Base-by-base conservation (phyloP, 1,284 basidiomycete genomes). In the Puccinia coronata region DNA sequence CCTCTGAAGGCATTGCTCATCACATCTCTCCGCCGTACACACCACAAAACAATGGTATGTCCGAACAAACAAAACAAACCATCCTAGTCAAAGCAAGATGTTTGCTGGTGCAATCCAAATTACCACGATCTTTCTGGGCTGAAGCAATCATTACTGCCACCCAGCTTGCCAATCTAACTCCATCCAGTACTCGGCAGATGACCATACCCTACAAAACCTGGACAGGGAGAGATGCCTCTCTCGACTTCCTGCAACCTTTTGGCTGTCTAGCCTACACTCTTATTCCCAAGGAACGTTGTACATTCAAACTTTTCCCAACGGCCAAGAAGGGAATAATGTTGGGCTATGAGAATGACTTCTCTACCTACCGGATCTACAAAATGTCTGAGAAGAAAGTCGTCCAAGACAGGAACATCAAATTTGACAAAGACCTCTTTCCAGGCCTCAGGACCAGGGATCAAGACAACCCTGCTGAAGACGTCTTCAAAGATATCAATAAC, bases 81-180 rank as follows among this genome's bases (percentile, higher is more conserved):
- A 77, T 65, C 20, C 0, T 76, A 1, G 57, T 41, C 5, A 76
- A 76, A 65, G 55, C 74, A 12, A 31, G 59, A 20, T 49, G 51
- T 65, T 28, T 77, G 0, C 43, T 77, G 2, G 9, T 16, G 2
- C 57, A 63, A 31, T 63, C 59, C 0, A 43, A 31, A 2, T 43
- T 77, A 5, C 59, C 57, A 1, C 28, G 20, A 36, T 31, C 34
- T 0, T 67, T 63, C 41, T 77, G 75, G 75, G 75, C 41, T 0
- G 75, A 77, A 25, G 75, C 57, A 1, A 43, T 77, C 4, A 47
- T 47, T 23, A 77, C 75, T 34, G 75, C 61, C 1, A 39, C 43
- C 0, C 28, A 65, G 4, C 31, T 77, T 2, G 11, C 12, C 9
- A 77, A 77, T 39, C 3, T 65, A 0, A 77, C 28, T 28, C 75